Evolutionary conservation across 2,329 filamentous ascomycete species (phyloP).

Genomic region (Trichoderma brevicompactum): DNA sequence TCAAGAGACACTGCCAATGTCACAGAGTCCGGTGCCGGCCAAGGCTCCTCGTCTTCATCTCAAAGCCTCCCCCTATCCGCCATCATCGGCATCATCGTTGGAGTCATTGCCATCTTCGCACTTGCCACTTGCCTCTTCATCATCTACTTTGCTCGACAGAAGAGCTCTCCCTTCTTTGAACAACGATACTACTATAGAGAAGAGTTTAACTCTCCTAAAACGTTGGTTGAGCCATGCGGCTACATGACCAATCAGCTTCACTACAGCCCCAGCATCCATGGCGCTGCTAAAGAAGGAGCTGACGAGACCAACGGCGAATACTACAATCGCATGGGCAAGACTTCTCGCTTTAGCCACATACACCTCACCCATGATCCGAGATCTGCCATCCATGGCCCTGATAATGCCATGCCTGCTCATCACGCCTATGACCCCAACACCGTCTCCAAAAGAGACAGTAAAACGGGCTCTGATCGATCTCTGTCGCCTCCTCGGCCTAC

Average conservation of each 20-base stretch:
- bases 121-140: conserved; percentile 50
- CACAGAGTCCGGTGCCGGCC: conserved; percentile 38
- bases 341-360: conserved; percentile 29
- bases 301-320: conserved; percentile 45
- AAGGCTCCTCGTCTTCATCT: conserved; percentile 36
- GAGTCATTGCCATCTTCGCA: conserved; percentile 49
- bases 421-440: conserved; percentile 47
- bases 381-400: conserved; percentile 32
- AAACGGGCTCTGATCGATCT: not conserved
- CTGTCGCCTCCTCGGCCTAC: conserved; percentile 26
- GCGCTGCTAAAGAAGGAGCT: conserved; percentile 30
- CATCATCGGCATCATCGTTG: conserved; percentile 59
- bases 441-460: conserved; percentile 2
- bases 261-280: conserved; percentile 9
- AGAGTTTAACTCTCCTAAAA: conserved; percentile 32
- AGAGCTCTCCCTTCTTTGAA: conserved; percentile 37
- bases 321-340: conserved; percentile 46
- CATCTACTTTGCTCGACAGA: conserved; percentile 54
- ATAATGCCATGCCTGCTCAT: conserved; percentile 50
- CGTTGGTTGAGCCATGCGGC: conserved; percentile 33
- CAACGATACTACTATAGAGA: conserved; percentile 28
- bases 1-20: conserved; percentile 44
- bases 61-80: conserved; percentile 51
- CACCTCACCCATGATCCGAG: conserved; percentile 41
- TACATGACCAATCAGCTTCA: conserved; percentile 37